phyloP scores from a whole-genome alignment of 257 asterid species.

The Rhazya stricta region DNA sequence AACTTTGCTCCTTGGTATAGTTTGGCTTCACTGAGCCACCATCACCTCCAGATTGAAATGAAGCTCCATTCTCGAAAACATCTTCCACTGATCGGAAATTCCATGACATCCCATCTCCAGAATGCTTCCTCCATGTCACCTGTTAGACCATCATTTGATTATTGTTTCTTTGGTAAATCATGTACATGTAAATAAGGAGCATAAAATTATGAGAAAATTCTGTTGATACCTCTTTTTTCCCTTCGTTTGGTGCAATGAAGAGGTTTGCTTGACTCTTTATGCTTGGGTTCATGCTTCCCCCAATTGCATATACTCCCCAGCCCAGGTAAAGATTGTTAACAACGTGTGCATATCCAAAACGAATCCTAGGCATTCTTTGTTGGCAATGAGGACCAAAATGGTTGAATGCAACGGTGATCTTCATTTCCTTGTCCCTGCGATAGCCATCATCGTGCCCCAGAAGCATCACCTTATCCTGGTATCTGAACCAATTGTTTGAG shows the following conservation, averaged over 20 bases:
- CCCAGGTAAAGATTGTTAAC: slow-evolving; percentile 73
- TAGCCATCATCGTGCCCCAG: slow-evolving; percentile 76
- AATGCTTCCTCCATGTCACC: slow-evolving; percentile 58
- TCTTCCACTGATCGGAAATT: slow-evolving; percentile 58
- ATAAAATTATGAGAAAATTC: neutral
- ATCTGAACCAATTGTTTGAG: slow-evolving; percentile 70
- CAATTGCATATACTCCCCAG: slow-evolving; percentile 84
- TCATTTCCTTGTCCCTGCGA: slow-evolving; percentile 56
- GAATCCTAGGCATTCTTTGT: slow-evolving; percentile 86
- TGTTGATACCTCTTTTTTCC: slow-evolving; percentile 54
- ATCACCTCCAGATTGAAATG: slow-evolving; percentile 31
- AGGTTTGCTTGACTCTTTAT: slow-evolving; percentile 81
- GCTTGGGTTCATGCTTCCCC: slow-evolving; percentile 87
- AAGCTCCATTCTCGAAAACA: slow-evolving; percentile 76
- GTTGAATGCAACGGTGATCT: slow-evolving; percentile 76
- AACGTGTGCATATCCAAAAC: slow-evolving; percentile 85
- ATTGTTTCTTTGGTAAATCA: neutral
- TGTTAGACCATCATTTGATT: slow-evolving; percentile 6
- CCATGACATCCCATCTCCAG: slow-evolving; percentile 14
- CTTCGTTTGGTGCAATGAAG: slow-evolving; percentile 61
- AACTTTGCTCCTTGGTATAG: slow-evolving; percentile 53
- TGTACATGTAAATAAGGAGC: neutral
- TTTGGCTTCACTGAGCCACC: slow-evolving; percentile 45
- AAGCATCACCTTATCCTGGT: slow-evolving; percentile 76
- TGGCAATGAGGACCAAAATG: slow-evolving; percentile 72